phyloP scores from a whole-genome alignment of 306 rosid genomes.

The Sindora glabra region DNA sequence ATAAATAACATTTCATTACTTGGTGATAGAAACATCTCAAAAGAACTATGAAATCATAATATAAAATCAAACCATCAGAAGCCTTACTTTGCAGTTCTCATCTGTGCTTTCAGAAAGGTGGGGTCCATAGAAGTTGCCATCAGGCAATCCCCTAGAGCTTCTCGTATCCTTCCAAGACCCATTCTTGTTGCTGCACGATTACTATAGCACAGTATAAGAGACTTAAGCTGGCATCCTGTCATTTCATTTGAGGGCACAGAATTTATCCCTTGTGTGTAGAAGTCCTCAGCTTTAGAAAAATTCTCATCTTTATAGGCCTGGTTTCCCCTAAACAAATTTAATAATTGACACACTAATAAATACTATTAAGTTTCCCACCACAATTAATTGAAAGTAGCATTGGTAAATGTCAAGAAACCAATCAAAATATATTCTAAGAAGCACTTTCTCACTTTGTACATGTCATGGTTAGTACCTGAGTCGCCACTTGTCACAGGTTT shows the following conservation, averaged over 20 bases:
- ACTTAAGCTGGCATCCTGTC: conserved; percentile 42
- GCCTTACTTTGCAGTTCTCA: conserved; percentile 81
- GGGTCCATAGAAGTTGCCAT: conserved; percentile 67
- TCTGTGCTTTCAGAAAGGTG: conserved; percentile 62
- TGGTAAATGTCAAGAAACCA: conserved; percentile 6
- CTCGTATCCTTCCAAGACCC: conserved; percentile 69
- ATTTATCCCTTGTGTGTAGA: conserved; percentile 70
- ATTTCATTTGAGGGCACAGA: conserved; percentile 61
- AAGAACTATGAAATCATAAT: conserved; percentile 4
- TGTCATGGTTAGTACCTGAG: conserved; percentile 47
- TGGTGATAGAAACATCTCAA: not conserved
- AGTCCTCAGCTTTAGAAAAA: conserved; percentile 74
- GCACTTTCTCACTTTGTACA: not conserved
- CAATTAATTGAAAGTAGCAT: conserved; percentile 2
- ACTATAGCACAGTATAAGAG: conserved; percentile 81
- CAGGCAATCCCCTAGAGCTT: conserved; percentile 73
- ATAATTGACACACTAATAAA: conserved; percentile 12
- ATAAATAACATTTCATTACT: conserved; percentile 11
- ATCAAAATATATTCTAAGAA: not conserved
- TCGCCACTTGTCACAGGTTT: conserved; percentile 76
- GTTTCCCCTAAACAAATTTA: conserved; percentile 60
- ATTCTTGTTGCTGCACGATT: conserved; percentile 83
- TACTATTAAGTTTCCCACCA: conserved; percentile 7
- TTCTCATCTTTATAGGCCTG: conserved; percentile 61
- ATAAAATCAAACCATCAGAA: conserved; percentile 12